Evolutionary conservation across 2,329 filamentous ascomycete genomes (phyloP).

Genomic region (Cercospora zeina): DNA sequence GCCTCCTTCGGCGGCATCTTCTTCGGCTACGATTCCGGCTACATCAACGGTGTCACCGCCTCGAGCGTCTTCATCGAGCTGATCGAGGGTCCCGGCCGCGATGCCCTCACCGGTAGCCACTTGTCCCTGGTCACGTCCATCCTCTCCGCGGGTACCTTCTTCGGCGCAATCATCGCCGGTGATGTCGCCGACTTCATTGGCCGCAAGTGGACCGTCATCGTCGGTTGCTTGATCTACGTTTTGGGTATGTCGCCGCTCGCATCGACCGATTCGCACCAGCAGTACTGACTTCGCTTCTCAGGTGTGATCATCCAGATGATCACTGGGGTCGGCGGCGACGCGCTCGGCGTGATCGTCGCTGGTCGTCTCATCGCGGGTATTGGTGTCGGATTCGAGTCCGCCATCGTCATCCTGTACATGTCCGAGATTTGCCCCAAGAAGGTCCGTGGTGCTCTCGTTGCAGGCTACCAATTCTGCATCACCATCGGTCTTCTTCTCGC

Average conservation of each 20-base stretch:
- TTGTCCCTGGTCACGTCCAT: constrained; percentile 71
- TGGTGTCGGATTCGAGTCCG: constrained; percentile 78
- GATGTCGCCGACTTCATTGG: constrained; percentile 75
- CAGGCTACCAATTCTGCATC: constrained; percentile 80
- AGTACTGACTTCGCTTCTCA: constrained; percentile 14
- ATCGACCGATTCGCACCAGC: neutral
- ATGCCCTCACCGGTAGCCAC: constrained; percentile 36
- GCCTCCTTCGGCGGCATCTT: constrained; percentile 62
- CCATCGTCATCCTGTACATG: constrained; percentile 84
- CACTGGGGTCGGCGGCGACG: constrained; percentile 41
- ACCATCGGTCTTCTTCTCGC: constrained; percentile 69
- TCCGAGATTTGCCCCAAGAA: constrained; percentile 63
- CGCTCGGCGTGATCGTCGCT: constrained; percentile 64
- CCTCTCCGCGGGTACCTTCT: constrained; percentile 70
- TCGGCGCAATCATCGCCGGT: constrained; percentile 74
- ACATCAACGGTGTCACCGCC: constrained; percentile 58
- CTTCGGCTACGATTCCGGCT: constrained; percentile 77
- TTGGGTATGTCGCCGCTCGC: constrained; percentile 41
- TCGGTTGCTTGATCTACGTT: constrained; percentile 69
- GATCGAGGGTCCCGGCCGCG: constrained; percentile 50
- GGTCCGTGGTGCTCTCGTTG: constrained; percentile 76
- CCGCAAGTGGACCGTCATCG: constrained; percentile 70
- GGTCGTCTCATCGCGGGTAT: constrained; percentile 75
- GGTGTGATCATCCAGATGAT: constrained; percentile 65
- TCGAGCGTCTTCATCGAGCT: constrained; percentile 54